Base-by-base conservation (phyloP, 2,329 filamentous ascomycete species). In the Trichoderma sp. region DNA sequence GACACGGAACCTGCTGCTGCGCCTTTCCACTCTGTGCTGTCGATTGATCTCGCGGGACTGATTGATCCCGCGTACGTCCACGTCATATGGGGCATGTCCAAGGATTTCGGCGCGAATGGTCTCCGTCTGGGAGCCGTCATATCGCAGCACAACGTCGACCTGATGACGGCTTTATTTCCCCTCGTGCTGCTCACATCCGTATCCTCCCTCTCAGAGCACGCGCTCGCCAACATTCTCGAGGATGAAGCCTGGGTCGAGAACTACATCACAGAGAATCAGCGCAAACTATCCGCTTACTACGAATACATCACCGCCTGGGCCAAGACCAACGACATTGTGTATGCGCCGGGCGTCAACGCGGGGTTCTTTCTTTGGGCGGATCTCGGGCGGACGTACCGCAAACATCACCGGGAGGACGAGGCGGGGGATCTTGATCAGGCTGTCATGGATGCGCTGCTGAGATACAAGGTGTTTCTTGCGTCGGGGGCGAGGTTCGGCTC, bases 51-150 rank as follows among this genome's bases (percentile, higher is more conserved):
- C 0, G 65, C 69, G 0, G 79, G 74, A 0, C 68, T 83, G 39
- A 83, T 87, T 39, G 79, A 86, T 64, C 75, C 79, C 1, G 67
- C 71, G 7, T 76, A 80, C 1, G 75, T 88, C 0, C 85, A 88
- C 71, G 79, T 85, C 1, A 72, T 84, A 24, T 79, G 81, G 72
- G 77, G 78, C 26, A 75, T 79, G 69, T 78, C 74, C 58, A 81
- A 83, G 69, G 84, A 86, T 71, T 88, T 87, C 72, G 82, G 83
- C 26, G 81, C 82, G 21, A 85, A 85, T 48, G 85, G 85, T 0
- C 73, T 86, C 7, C 79, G 84, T 0, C 67, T 86, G 4, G 84
- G 84, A 0, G 77, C 74, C 19, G 73, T 85, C n/a, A 75, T 84
- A 24, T 82, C 81, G 5, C 82, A 82, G 62, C 71, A 75, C 39